Conservation (phyloP, 108 stramenopile species). For the Cyclotella sp. region DNA sequence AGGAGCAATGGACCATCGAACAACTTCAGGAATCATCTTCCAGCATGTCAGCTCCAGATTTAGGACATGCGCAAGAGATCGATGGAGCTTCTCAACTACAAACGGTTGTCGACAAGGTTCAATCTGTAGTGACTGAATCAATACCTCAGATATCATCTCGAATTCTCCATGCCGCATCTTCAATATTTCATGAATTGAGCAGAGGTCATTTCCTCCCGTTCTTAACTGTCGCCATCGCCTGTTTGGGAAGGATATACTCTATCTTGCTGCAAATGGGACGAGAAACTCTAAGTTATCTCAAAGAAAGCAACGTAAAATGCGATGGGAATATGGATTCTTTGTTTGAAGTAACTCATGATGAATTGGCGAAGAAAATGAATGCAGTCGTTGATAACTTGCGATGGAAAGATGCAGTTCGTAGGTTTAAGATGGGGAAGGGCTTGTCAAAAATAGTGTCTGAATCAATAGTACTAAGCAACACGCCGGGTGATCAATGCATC, state of each 20-base stretch:
- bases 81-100: slow-evolving; percentile 1
- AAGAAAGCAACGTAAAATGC: slow-evolving; percentile 24
- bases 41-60: neutral
- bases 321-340: slow-evolving; percentile 32
- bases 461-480: no score
- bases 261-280: slow-evolving; percentile 37
- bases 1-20: slow-evolving; percentile 41
- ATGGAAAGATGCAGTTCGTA: slow-evolving; percentile 25
- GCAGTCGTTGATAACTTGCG: slow-evolving; percentile 21
- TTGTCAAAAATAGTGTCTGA: neutral
- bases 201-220: slow-evolving; percentile 84
- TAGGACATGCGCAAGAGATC: neutral
- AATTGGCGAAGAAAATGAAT: slow-evolving; percentile 24
- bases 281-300: slow-evolving; percentile 27
- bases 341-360: slow-evolving; percentile 36
- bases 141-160: slow-evolving; percentile 63
- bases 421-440: slow-evolving; percentile 23
- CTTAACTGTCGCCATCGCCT: slow-evolving; percentile 62
- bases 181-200: slow-evolving; percentile 62
- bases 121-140: slow-evolving; percentile 12
- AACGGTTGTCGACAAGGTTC: slow-evolving; percentile 12
- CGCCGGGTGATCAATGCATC: no score
- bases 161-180: slow-evolving; percentile 62
- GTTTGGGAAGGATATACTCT: slow-evolving; percentile 41
- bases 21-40: neutral